phyloP scores from a whole-genome alignment of 306 rosid genomes.

The Casuarina equisetifolia region DNA sequence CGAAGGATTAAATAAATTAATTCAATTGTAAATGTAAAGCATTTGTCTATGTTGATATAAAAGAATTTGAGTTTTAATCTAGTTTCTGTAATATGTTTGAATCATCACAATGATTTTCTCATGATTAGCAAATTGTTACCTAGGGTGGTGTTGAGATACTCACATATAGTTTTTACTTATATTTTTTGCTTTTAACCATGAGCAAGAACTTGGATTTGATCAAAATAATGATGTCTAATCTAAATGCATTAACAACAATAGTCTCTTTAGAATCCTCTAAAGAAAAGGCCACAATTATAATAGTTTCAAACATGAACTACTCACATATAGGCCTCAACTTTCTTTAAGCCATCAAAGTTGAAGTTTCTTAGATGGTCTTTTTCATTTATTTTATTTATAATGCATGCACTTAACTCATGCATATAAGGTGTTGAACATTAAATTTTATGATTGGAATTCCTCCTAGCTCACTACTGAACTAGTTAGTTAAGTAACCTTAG shows the following conservation, averaged over 20 bases:
- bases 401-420: too few species aligned
- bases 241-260: slow-evolving; percentile 35
- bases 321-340: slow-evolving; percentile 33
- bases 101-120: neutral
- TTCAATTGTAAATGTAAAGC: neutral
- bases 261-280: slow-evolving; percentile 46
- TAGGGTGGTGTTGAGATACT: neutral
- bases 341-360: slow-evolving; percentile 50
- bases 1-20: neutral
- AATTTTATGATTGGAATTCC: too few species aligned
- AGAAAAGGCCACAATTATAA: slow-evolving; percentile 49
- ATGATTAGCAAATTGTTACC: neutral
- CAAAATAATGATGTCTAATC: slow-evolving; percentile 46
- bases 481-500: too few species aligned
- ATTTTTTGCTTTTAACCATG: slow-evolving; percentile 8
- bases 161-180: neutral
- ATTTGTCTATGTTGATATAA: neutral
- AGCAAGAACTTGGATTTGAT: slow-evolving; percentile 45
- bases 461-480: too few species aligned
- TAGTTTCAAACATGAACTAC: slow-evolving; percentile 46
- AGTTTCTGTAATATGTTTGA: neutral
- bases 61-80: neutral
- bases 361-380: slow-evolving; percentile 66
- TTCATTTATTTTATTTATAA: slow-evolving; percentile 1
- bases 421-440: too few species aligned